Evolutionary conservation across 2,329 filamentous ascomycete genomes (phyloP), one percentile per base, ranked within the genome.

Genomic region (Reticulascus tulasneorum): DNA sequence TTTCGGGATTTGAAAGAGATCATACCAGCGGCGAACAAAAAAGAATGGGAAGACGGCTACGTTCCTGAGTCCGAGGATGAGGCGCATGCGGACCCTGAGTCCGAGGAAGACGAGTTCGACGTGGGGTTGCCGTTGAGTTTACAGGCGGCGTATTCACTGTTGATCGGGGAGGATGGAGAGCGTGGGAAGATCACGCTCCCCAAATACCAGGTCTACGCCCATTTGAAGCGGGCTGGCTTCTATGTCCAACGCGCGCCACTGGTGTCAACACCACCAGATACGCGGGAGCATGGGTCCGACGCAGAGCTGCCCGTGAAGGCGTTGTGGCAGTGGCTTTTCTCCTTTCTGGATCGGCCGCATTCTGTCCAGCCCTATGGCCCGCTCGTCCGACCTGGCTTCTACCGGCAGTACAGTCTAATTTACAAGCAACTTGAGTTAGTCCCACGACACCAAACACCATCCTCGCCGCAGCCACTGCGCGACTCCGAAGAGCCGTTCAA

Each of bases 131-230:
- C 91, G 0, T 82, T 98, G 69, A 94, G 86, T 59, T 64, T 97
- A 24, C 87, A 97, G 59, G 90, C 86, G 6, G 89, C 89, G 1
- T 97, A 97, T 66, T 78, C 90, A 6, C 75, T 88, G 16, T 80
- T 95, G 35, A 75, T 95, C 46, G 88, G 88, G 2, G 67, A 76
- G 17, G 82, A 86, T 30, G 74, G 67, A 6, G 74, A 79, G 42
- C 59, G 63, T 26, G 77, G 79, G 23, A 80, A 76, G 56, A 63
- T 79, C 20, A 70, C 71, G 9, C 67, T 96, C 41, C 87, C 94
- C 48, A 80, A 87, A 52, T 97, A 88, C 51, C 86, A 85, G 32
- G 91, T 97, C 19, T 98, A 90, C 58, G 76, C 88, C 1, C 83
- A 89, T 35, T 67, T 98, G 50, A 93, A 84, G 56, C 76, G 93